These are phyloP conservation scores for Aureobasidium lini DNA, from an alignment of 2,329 filamentous ascomycete species.

Conservation along the genomic window DNA sequence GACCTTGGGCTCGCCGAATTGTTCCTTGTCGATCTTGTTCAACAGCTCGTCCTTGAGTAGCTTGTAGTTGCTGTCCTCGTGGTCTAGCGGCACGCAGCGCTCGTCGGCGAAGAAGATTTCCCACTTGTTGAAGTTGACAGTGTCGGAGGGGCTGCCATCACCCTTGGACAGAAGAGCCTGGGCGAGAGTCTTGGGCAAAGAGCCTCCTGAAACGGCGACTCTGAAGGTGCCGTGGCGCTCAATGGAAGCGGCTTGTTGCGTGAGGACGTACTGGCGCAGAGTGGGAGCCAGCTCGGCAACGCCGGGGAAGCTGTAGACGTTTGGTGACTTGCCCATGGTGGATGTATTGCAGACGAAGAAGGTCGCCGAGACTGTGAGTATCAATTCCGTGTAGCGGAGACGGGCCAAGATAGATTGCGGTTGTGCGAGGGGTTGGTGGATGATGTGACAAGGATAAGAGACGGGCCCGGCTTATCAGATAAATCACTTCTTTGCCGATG, in stretches of 20 bases:
- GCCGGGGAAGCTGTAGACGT: slow-evolving; percentile 72
- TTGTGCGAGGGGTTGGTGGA: not conserved
- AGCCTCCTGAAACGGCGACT: slow-evolving; percentile 87
- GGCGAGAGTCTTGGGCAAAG: slow-evolving; percentile 79
- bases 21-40: slow-evolving; percentile 67
- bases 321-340: slow-evolving; percentile 36
- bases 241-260: slow-evolving; percentile 72
- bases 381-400: not conserved
- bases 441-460: not conserved
- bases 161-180: slow-evolving; percentile 62
- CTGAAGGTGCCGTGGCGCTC: slow-evolving; percentile 79
- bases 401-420: not conserved
- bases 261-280: slow-evolving; percentile 75
- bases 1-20: slow-evolving; percentile 59
- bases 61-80: slow-evolving; percentile 89
- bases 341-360: not conserved
- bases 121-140: slow-evolving; percentile 76
- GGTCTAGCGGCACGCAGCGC: slow-evolving; percentile 83
- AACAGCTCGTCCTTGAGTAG: slow-evolving; percentile 82
- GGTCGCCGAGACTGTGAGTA: not conserved
- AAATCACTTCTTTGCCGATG: slow-evolving; percentile 8
- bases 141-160: slow-evolving; percentile 50
- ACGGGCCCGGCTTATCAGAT: slow-evolving; percentile 3
- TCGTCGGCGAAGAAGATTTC: slow-evolving; percentile 99
- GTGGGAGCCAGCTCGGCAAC: slow-evolving; percentile 66